Evolutionary conservation across 2,329 filamentous ascomycete species (phyloP).

Genomic region (Botrytis fabae): DNA sequence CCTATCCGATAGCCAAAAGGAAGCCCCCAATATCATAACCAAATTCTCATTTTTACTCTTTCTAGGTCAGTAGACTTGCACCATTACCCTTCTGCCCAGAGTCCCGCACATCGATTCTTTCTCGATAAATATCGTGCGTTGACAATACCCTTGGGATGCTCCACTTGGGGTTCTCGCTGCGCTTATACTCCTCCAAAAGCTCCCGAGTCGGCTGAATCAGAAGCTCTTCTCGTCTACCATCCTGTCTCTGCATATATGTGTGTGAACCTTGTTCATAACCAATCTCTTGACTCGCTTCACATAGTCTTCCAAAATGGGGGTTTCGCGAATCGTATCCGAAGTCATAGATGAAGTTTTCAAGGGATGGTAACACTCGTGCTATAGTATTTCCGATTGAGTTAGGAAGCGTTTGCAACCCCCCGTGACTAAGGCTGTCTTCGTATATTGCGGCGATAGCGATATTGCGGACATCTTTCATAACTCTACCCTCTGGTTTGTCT

Average conservation of each 20-base stretch:
- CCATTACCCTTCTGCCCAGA: neutral
- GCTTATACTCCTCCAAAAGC: neutral
- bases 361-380: neutral
- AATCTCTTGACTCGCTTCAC: neutral
- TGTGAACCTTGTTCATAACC: neutral
- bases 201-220: neutral
- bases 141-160: neutral
- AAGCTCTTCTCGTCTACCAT: neutral
- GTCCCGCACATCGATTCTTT: neutral
- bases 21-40: neutral
- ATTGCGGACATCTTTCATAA: constrained; percentile 10
- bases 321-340: neutral
- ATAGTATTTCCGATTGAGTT: neutral
- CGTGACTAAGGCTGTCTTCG: neutral
- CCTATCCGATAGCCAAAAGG: neutral
- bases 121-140: neutral
- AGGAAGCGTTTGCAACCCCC: neutral
- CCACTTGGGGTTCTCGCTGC: neutral
- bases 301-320: no score
- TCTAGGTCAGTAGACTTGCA: neutral
- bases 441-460: neutral
- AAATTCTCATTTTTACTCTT: no score
- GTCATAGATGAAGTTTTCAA: constrained; percentile 3
- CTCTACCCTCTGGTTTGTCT: neutral
- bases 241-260: neutral